A percentile compares a stretch with the other conserved stretches of the same genome.
phyloP scores from a whole-genome alignment of 2,329 filamentous ascomycete genomes.

The Penicillium griseofulvum region DNA sequence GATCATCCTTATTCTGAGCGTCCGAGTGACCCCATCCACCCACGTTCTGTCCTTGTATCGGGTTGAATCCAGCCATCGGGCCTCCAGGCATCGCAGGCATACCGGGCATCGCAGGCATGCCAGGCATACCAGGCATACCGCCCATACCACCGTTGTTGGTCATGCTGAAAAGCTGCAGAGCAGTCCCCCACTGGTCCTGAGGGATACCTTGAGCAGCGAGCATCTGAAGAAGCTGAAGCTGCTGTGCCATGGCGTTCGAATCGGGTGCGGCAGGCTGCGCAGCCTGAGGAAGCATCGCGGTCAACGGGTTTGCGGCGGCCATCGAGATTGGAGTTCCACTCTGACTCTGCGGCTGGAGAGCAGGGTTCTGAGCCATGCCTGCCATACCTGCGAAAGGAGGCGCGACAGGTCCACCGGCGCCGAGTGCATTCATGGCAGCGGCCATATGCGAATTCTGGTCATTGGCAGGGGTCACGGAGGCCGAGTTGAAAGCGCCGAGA shows the following conservation, averaged over 20 bases:
- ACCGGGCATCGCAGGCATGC: conserved; percentile 19
- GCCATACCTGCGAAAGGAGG: conserved; percentile 49
- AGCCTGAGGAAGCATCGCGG: conserved; percentile 43
- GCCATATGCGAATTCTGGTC: conserved; percentile 50
- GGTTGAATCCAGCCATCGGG: conserved; percentile 29
- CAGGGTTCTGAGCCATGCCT: conserved; percentile 39
- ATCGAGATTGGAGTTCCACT: conserved; percentile 44
- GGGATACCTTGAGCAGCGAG: conserved; percentile 72
- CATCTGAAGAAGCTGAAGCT: conserved; percentile 71
- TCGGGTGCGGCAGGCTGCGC: conserved; percentile 32
- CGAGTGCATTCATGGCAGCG: conserved; percentile 56
- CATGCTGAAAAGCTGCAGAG: conserved; percentile 52
- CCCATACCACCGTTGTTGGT: conserved; percentile 24
- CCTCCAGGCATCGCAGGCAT: conserved; percentile 27
- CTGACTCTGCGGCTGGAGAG: conserved; percentile 40
- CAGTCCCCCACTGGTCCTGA: conserved; percentile 69
- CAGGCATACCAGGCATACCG: conserved; percentile 33
- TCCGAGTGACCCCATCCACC: conserved; percentile 38
- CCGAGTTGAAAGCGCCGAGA: conserved; percentile 51
- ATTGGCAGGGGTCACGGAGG: conserved; percentile 44
- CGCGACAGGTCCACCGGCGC: conserved; percentile 37
- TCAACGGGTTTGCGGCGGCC: conserved; percentile 41
- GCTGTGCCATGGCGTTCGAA: conserved; percentile 60
- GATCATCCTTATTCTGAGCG: conserved; percentile 52
- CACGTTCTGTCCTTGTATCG: conserved; percentile 31